Conservation (phyloP, 768 basidiomycete genomes). For the Russula dissimulans region DNA sequence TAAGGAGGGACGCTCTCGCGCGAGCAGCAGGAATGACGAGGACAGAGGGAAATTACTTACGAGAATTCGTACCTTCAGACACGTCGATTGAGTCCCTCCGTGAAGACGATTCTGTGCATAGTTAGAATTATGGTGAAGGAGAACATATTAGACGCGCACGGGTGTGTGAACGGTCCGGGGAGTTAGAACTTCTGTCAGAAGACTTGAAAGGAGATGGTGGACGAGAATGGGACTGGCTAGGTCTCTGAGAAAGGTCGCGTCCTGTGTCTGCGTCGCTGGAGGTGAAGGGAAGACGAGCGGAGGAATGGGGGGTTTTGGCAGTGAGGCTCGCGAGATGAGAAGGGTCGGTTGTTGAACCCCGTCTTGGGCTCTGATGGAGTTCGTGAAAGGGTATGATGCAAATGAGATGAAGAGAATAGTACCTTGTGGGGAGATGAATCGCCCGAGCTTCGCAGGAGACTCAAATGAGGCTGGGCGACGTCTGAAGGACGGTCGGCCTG, state of each 20-base stretch:
- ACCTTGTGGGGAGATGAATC: conserved; percentile 24
- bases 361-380: conserved; percentile 69
- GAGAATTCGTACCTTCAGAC: conserved; percentile 10
- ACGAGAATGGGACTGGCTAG: conserved; percentile 36
- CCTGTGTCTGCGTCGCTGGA: conserved; percentile 19
- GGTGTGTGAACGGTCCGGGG: conserved; percentile 20
- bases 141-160: conserved; percentile 8
- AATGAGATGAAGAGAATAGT: conserved; percentile 26
- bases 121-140: not conserved
- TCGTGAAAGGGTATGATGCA: conserved; percentile 59
- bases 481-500: conserved; percentile 16
- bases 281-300: conserved; percentile 17
- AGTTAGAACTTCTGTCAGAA: conserved; percentile 46
- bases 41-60: conserved; percentile 4
- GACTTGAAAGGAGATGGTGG: conserved; percentile 63
- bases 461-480: conserved; percentile 16
- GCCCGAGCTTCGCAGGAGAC: conserved; percentile 17
- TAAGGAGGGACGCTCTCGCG: not conserved
- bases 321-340: conserved; percentile 48
- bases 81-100: conserved; percentile 13
- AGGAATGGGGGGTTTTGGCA: conserved; percentile 18
- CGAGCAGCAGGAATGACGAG: not conserved
- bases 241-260: conserved; percentile 27
- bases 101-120: conserved; percentile 11
- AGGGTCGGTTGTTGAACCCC: conserved; percentile 77